Evolutionary conservation across 805 yeast genomes (phyloP), one percentile per base, ranked within the genome.

Genomic region (Novakomyces olei): DNA sequence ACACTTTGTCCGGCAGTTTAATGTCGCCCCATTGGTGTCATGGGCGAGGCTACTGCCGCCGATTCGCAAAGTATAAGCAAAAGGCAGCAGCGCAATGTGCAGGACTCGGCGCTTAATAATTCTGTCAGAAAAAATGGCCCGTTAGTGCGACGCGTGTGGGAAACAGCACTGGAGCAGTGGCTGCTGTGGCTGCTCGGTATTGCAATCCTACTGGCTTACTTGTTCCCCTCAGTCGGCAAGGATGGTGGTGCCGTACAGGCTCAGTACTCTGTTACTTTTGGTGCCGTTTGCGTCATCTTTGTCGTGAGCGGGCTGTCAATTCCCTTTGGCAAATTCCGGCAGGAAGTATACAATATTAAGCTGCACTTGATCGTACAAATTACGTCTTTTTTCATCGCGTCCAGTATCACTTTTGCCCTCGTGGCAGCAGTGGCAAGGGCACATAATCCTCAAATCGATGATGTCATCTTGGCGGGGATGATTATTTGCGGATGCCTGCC

Each of bases 401-500:
- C 73, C 10, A 53, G 77, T 3, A 68, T 73, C 14, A 70, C 78
- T 38, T 80, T 57, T 17, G 93, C 88, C 1, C 57, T 80, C 33
- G 71, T 72, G 27, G 52, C 63, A 35, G 92, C 76, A 0, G 69
- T 79, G 19, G 61, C 63, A 39, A 57, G 57, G 3, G 67, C 88
- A 0, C 38, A 64, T 38, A 62, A 76, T 45, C 49, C 55, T 1
- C 47, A 55, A n/a, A 76, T 80, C 24, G 72, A 71, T 42, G 61
- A 65, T 22, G 79, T 88, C 79, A 63, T 79, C 42, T 55, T 81
- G 15, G 75, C 75, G 9, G 94, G 94, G 1, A 51, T 81, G 37
- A 66, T 81, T 14, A 74, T 79, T 29, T 76, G 92, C 2, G 77
- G 78, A 19, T 66, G 85, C 8, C 77, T 91, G 49, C 94, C 94